These are phyloP conservation scores for Curvularia spicifera DNA, from an alignment of 2,329 filamentous ascomycete species.

Conservation along the genomic window DNA sequence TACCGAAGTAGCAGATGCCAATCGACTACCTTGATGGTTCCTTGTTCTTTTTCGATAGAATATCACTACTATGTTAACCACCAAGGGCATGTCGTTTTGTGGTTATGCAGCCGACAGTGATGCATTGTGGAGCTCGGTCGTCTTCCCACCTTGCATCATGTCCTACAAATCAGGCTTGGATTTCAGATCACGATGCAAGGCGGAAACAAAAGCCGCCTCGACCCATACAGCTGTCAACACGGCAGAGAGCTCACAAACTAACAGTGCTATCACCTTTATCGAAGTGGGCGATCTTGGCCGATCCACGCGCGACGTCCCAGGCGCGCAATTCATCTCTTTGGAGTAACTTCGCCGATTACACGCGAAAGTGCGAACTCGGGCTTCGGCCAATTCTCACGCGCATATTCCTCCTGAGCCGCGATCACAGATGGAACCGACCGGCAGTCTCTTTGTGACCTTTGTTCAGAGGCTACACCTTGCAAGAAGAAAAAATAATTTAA, in stretches of 20 bases:
- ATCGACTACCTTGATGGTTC: neutral
- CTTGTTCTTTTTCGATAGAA: neutral
- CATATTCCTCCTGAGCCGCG: neutral
- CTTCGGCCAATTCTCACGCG: neutral
- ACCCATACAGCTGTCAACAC: neutral
- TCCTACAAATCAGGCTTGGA: neutral
- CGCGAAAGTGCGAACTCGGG: constrained; percentile 1
- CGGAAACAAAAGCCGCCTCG: neutral
- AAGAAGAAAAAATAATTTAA: neutral
- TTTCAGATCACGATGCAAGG: neutral
- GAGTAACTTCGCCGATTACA: constrained; percentile 15
- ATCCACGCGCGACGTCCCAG: constrained; percentile 10
- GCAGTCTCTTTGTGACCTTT: neutral
- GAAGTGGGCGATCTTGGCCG: constrained; percentile 12
- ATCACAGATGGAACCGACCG: neutral
- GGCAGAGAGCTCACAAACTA: constrained; percentile 1
- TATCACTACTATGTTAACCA: neutral
- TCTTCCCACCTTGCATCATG: neutral
- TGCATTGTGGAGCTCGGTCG: neutral
- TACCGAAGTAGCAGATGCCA: neutral
- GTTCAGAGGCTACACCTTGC: neutral
- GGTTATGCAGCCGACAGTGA: neutral
- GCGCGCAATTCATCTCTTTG: constrained; percentile 8
- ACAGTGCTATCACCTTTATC: neutral
- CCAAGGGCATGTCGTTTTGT: neutral